Evolutionary conservation across 192 early-diverging fungal species (phyloP).

Genomic region (Gryganskiella cystojenkinii): DNA sequence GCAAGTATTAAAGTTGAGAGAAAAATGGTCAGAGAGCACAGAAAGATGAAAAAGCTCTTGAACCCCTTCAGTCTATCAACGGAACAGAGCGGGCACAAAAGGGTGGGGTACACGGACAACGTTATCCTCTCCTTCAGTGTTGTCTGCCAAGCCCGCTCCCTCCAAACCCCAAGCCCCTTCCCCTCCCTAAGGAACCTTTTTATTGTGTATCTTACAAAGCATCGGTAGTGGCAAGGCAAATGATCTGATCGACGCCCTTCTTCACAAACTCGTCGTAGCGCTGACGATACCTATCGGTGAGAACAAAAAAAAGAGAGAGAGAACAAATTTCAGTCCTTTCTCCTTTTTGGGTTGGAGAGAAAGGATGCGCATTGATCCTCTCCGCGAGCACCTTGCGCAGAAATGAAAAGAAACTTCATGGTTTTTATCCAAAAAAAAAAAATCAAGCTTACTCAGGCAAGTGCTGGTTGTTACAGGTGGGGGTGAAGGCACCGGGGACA

Average conservation of each 20-base stretch:
- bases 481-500: conserved; percentile 75
- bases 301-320: neutral
- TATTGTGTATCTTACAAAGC: conserved; percentile 61
- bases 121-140: too few relatives aligned
- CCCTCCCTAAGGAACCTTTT: too few relatives aligned
- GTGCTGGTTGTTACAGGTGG: conserved; percentile 65
- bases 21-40: neutral
- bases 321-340: neutral
- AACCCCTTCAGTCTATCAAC: too few relatives aligned
- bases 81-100: too few relatives aligned
- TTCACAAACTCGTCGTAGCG: conserved; percentile 64
- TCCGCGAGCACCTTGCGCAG: too few relatives aligned
- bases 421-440: neutral
- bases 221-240: conserved; percentile 71
- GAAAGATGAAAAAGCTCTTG: conserved; percentile 15
- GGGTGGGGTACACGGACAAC: too few relatives aligned
- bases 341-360: too few relatives aligned
- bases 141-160: too few relatives aligned
- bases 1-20: neutral
- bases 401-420: conserved; percentile 3
- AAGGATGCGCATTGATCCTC: too few relatives aligned
- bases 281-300: conserved; percentile 59
- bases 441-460: conserved; percentile 58
- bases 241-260: conserved; percentile 77
- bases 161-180: too few relatives aligned